Base-by-base conservation (phyloP, 805 yeast species). In the Wickerhamiella australiensis region DNA sequence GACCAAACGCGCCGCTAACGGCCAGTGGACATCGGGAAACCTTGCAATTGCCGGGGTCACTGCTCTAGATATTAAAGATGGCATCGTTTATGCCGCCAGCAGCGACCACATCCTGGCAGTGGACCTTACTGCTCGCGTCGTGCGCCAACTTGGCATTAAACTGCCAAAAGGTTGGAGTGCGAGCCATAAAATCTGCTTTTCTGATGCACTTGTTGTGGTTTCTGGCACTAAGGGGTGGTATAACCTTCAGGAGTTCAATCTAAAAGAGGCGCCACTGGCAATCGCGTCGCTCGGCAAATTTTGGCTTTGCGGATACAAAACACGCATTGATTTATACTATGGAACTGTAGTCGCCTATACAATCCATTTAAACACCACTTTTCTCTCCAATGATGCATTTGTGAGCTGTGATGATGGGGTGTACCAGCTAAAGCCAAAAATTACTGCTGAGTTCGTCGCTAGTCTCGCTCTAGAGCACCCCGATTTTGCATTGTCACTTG, bases 61-160 rank as follows among this genome's bases (percentile, higher is more conserved):
- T 22, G 36, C 42, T 3, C 9, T 37, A 4, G 36, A 22, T 2
- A 15, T 45, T 8, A 11, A 21, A 2, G 33, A 33, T 3, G 13
- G 35, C 26, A n/a, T 31, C 20, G 29, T 45, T 31, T 45, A 45
- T 23, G 38, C 23, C 21, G 47, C 35, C 12, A 36, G 29, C 15
- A 15, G 20, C 15, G 35, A 20, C 11, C 35, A 18, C 13, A n/a
- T 46, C 11, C 26, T 46, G 27, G 43, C 37, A 3, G 25, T 37
- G 7, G 49, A 46, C 20, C 42, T 46, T n/a, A 13, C 20, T 3
- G 37, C 36, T 13, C 49, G 29, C 20, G 37, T 36, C 15, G 49
- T 46, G 13, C 25, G 49, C 3, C 26, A 36, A 23, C 31, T 37
- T 12, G 33, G 22, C 13, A 17, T 37, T 9, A 25, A 17, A 6